Evolutionary conservation across 768 basidiomycete genomes (phyloP).

Genomic region (Leccinum boreale): DNA sequence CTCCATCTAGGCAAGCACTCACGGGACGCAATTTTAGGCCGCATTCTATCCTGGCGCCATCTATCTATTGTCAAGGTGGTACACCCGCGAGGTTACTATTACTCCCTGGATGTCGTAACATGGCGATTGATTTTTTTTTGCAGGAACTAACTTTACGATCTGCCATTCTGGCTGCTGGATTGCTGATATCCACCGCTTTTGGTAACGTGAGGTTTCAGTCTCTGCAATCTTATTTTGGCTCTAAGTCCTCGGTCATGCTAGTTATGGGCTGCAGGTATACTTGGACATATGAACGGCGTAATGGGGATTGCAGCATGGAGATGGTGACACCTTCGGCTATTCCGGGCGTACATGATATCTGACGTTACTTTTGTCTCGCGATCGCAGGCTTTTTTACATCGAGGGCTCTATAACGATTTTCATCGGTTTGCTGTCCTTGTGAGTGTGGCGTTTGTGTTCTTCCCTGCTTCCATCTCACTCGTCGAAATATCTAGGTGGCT

Average conservation of each 20-base stretch:
- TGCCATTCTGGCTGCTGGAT: conserved; percentile 55
- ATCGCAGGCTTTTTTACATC: conserved; percentile 63
- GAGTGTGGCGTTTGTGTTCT: not conserved
- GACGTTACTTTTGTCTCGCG: not conserved
- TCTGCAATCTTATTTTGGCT: not conserved
- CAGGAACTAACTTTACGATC: conserved; percentile 65
- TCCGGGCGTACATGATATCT: not conserved
- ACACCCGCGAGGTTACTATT: conserved; percentile 17
- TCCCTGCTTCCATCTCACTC: not conserved
- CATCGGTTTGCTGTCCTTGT: conserved; percentile 57
- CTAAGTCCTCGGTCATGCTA: conserved; percentile 17
- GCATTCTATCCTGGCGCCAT: conserved; percentile 64
- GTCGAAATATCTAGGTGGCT: conserved; percentile 40
- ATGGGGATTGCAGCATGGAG: conserved; percentile 69
- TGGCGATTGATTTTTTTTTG: not conserved
- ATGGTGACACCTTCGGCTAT: conserved; percentile 40
- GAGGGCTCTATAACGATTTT: conserved; percentile 65
- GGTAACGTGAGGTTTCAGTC: conserved; percentile 45
- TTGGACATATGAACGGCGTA: conserved; percentile 64
- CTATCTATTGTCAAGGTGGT: conserved; percentile 32
- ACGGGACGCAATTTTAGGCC: conserved; percentile 30
- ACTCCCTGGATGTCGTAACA: not conserved
- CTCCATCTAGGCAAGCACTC: conserved; percentile 39
- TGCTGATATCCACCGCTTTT: conserved; percentile 63
- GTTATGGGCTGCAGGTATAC: conserved; percentile 72